Evolutionary conservation across 108 stramenopile genomes (phyloP), one percentile per base, ranked within the genome.

Genomic region (Cyclotella distinguenda): DNA sequence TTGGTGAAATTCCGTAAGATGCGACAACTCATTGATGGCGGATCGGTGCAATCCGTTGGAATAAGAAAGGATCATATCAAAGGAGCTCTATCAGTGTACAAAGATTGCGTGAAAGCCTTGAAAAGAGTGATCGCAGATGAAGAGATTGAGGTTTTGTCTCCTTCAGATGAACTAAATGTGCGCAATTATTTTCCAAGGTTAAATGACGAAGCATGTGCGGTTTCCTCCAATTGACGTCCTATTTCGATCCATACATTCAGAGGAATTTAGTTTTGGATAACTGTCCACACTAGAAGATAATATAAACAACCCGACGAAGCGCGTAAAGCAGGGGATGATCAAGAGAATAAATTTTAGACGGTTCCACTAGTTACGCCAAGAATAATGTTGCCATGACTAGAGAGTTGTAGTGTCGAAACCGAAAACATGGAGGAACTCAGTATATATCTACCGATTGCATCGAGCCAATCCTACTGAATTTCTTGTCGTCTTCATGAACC

Each of bases 81-180:
- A 34, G 54, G 49, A 42, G 67, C 74, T 21, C 45, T 88, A 35
- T 71, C 77, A 21, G 36, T 59, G 11, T 88, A 88, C 58, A 78
- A 74, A 42, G 38, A 68, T 16, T 89, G 88, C 46, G 60, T 92
- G 22, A 40, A 40, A 5, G 69, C 79, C 2, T 80, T 92, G 9
- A 49, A 71, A 48, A 66, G 56, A 45, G 73, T 93, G 0, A 67
- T 93, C 27, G 73, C 82, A 18, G 88, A 87, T 0, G 91, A 93
- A 64, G 68, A 83, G 38, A 74, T 48, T 38, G 77, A 73, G 27
- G 72, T 74, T 12, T 10, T 81, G 10, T 47, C 44, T 31, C 51
- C 56, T 11, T 71, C 60, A 30, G 72, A 70, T 36, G 26, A 58
- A 21, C 42, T 81, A 12, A 44, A 65, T 47, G 42, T 35, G 18